These are phyloP conservation scores for Elsinoe australis DNA, from an alignment of 2,329 filamentous ascomycete species.

Conservation along the genomic window DNA sequence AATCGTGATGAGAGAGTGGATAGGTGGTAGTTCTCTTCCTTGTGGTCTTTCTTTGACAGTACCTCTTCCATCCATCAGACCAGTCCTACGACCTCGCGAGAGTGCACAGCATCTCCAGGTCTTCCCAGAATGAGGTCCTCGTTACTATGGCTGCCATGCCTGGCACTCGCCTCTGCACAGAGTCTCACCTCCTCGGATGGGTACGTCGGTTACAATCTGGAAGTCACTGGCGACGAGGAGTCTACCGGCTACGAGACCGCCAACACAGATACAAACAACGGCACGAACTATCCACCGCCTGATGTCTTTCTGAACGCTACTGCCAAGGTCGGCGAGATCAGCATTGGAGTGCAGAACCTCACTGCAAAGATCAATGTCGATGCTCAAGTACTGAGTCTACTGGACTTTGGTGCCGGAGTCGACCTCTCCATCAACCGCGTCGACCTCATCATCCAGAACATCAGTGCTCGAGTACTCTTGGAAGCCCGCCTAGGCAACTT, in stretches of 20 bases:
- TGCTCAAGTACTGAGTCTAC: constrained; percentile 50
- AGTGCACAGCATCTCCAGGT: constrained; percentile 12
- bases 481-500: constrained; percentile 55
- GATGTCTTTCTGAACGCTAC: constrained; percentile 56
- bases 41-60: not conserved
- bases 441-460: constrained; percentile 49
- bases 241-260: constrained; percentile 41
- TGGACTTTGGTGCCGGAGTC: constrained; percentile 55
- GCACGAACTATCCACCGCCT: constrained; percentile 42
- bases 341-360: constrained; percentile 52
- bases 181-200: constrained; percentile 26
- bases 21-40: not conserved
- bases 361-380: constrained; percentile 55
- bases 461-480: constrained; percentile 51
- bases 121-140: constrained; percentile 6
- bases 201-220: constrained; percentile 28
- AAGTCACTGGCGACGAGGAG: constrained; percentile 28
- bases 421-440: constrained; percentile 52
- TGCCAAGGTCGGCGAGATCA: constrained; percentile 51
- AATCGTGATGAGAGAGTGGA: constrained; percentile 4
- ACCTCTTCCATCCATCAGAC: too few relatives aligned
- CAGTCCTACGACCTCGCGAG: not conserved
- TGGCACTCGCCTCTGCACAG: constrained; percentile 17
- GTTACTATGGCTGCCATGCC: constrained; percentile 8
- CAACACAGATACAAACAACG: constrained; percentile 22